Conservation (phyloP, 352 stramenopile genomes). For the Pythium plurisporium region DNA sequence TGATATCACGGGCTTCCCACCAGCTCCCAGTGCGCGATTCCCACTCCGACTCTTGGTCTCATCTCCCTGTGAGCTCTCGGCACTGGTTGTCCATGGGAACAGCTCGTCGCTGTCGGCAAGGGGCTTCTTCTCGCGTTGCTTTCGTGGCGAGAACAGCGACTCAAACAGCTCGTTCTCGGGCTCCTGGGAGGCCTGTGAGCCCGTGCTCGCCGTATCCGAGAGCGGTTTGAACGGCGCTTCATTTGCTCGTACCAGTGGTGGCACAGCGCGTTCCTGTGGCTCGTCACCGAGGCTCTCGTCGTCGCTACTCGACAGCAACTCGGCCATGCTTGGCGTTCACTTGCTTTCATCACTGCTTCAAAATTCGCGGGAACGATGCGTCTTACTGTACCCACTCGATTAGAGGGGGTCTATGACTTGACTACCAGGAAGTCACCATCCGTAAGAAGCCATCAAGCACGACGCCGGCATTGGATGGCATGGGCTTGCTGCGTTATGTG, state of each 20-base stretch:
- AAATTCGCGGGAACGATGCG: constrained; percentile 16
- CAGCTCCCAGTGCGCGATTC: background rate
- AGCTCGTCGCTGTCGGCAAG: constrained; percentile 9
- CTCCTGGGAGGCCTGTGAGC: background rate
- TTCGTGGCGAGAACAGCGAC: constrained; percentile 20
- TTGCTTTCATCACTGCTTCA: constrained; percentile 3
- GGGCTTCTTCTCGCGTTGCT: background rate
- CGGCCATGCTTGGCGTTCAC: constrained; percentile 34
- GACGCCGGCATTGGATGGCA: too few relatives aligned
- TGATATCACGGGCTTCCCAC: constrained; percentile 56
- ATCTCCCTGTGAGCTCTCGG: background rate
- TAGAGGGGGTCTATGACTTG: constrained; percentile 4
- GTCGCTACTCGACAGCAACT: constrained; percentile 65
- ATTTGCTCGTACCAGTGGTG: background rate
- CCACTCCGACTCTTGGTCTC: too few relatives aligned
- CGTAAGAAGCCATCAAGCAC: too few relatives aligned
- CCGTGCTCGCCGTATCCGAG: background rate
- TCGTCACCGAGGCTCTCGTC: constrained; percentile 34
- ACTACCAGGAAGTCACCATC: constrained; percentile 16
- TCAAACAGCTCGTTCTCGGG: constrained; percentile 25
- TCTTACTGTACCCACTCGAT: constrained; percentile 6
- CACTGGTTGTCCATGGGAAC: constrained; percentile 10
- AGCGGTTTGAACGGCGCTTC: background rate
- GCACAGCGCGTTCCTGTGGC: background rate
- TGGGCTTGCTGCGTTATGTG: background rate